Conservation (phyloP, 768 basidiomycete genomes). For the Pisolithus sp. region DNA sequence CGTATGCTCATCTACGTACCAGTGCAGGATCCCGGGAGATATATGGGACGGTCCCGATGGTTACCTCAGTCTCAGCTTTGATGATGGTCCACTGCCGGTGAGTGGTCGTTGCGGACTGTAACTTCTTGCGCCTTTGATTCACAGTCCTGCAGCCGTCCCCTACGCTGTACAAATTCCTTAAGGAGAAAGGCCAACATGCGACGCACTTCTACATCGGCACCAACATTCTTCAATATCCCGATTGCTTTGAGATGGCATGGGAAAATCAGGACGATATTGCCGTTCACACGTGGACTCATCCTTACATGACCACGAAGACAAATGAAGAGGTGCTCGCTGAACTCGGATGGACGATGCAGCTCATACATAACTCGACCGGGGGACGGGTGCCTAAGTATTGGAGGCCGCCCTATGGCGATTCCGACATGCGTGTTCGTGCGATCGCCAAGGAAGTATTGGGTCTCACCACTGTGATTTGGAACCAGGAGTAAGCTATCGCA, state of each 20-base stretch:
- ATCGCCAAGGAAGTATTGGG: constrained; percentile 88
- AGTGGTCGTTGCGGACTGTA: constrained; percentile 7
- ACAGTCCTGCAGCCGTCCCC: constrained; percentile 30
- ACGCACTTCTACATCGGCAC: constrained; percentile 90
- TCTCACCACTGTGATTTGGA: constrained; percentile 82
- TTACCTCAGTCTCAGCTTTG: constrained; percentile 60
- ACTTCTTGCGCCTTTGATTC: constrained; percentile 4
- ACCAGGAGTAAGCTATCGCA: constrained; percentile 59
- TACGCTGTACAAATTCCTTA: constrained; percentile 59
- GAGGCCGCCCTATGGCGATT: constrained; percentile 86
- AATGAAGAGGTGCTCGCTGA: constrained; percentile 63
- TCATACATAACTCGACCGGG: constrained; percentile 75
- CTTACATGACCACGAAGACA: constrained; percentile 72
- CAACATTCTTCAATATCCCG: constrained; percentile 58
- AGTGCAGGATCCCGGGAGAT: constrained; percentile 56
- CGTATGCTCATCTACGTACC: constrained; percentile 75
- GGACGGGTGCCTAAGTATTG: constrained; percentile 74
- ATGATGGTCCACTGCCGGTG: constrained; percentile 69
- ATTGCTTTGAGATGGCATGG: constrained; percentile 50
- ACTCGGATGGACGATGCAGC: constrained; percentile 75
- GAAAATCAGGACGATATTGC: constrained; percentile 33
- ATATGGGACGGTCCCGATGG: constrained; percentile 75
- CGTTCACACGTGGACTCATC: constrained; percentile 59
- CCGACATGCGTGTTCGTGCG: constrained; percentile 75
- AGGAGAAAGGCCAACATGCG: constrained; percentile 55